Evolutionary conservation across 805 yeast species (phyloP).

Genomic region (Monosporozyma solicola): DNA sequence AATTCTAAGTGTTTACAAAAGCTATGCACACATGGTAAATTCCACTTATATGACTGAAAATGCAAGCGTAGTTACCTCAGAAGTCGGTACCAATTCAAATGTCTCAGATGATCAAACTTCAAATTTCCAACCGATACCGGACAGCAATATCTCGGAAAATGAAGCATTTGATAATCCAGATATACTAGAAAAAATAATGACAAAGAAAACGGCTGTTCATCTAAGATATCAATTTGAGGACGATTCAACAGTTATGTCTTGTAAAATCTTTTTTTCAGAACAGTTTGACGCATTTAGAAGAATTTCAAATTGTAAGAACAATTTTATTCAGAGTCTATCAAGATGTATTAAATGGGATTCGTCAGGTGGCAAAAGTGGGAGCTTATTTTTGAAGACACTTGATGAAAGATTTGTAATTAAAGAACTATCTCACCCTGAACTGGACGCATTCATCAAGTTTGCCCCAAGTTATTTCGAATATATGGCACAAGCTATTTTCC

Average conservation of each 20-base stretch:
- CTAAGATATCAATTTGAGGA: slow-evolving; percentile 87
- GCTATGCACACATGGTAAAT: background rate
- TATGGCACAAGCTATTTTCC: slow-evolving; percentile 90
- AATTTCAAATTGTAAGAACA: slow-evolving; percentile 67
- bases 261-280: slow-evolving; percentile 91
- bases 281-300: slow-evolving; percentile 91
- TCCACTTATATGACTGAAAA: background rate
- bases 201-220: slow-evolving; percentile 80
- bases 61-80: background rate
- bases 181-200: slow-evolving; percentile 56
- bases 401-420: slow-evolving; percentile 87
- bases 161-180: slow-evolving; percentile 9
- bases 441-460: slow-evolving; percentile 88
- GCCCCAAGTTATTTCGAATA: slow-evolving; percentile 96
- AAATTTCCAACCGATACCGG: background rate
- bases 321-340: slow-evolving; percentile 80
- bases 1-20: slow-evolving; percentile 22
- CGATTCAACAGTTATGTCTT: slow-evolving; percentile 71
- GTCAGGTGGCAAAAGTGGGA: slow-evolving; percentile 93
- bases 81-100: background rate
- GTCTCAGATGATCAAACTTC: background rate
- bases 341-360: slow-evolving; percentile 95
- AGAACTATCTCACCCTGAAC: slow-evolving; percentile 77
- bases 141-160: background rate
- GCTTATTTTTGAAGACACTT: slow-evolving; percentile 82